Base-by-base conservation (phyloP, 2,329 filamentous ascomycete species). In the Aspergillus pseudotamarii region DNA sequence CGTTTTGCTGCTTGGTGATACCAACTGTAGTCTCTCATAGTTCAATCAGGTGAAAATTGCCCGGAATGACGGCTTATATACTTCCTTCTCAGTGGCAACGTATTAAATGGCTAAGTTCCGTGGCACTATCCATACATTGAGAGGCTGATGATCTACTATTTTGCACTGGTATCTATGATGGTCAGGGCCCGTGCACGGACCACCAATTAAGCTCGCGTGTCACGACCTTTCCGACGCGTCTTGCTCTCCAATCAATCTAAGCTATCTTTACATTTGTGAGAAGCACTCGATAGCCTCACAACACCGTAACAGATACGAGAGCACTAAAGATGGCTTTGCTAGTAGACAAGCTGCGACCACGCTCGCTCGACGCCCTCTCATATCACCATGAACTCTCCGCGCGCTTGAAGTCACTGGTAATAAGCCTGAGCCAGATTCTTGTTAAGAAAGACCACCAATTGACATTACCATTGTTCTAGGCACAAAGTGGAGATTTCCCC, bases 401-500 rank as follows among this genome's bases (percentile, higher is more conserved):
- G 30, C 89, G 94, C 63, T 86, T 99, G 54, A 89, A 89, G 71
- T 93, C 95, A 34, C 85, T 99, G 66, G 94, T 97, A 87, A 72
- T 63, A 64, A 32, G 21, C 16, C 55, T 57, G 21, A 46, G 26
- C 53, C 43, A 58, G 2, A 57, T 21, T 14, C 16, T 21, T 28
- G 34, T 41, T 11, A 19, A 11, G 8, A 19, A 30, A 34, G 28
- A 10, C 12, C 46, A 41, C 46, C 9, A 9, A 14, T 55, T 55
- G 4, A 46, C 11, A 26, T 11, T 14, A 32, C 12, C 12, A 21
- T n/a, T 6, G 36, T n/a, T 45, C 38, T 16, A 97, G 94, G 95
- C 95, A 60, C 92, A 96, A 86, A 96, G 91, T 80, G 93, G 94
- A 71, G 96, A 99, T 78, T 99, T 99, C 76, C 95, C 95, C 57